Base-by-base conservation (phyloP, 148 eudicot species). In the Heliosperma pusillum region DNA sequence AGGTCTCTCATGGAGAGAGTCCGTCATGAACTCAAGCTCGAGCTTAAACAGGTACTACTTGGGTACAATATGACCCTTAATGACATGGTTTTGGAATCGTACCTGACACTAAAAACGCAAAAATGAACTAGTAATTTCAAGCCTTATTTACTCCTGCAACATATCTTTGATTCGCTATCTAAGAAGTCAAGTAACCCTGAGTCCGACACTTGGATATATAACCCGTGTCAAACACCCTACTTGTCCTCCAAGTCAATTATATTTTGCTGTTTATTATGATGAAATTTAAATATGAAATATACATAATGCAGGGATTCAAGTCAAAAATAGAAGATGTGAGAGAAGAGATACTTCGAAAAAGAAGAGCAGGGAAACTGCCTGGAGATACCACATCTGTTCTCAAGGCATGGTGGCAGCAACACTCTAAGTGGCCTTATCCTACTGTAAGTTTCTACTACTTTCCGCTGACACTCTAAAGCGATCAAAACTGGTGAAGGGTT, bases 351-450 rank as follows among this genome's bases (percentile, higher is more conserved):
- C 65, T 96, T 67, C 80, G 99, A 29, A 96, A 96, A 76, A 87
- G 99, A 74, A 85, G 97, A 77, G 99, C 99, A 1, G 99, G 99
- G 22, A 96, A 96, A 74, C 81, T 96, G 66, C 99, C 99, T 0
- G 99, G 99, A 15, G 99, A 96, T 84, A 96, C 99, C 7, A 96
- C 99, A 55, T 88, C 96, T 27, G 97, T 96, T 65, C 93, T 96
- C 24, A 96, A 96, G 79, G 83, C 80, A 57, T 96, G 99, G 99
- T 96, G 99, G 99, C 94, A 88, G 67, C 91, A 90, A 64, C 99
- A 96, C 69, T 85, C 99, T 1, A 96, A 96, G 80, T 96, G 99
- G 99, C 99, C 99, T 78, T 96, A 96, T 69, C 99, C 99, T 61
- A 96, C 99, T 74, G 99, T 96, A 79, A 83, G 96, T 20, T 45